Base-by-base conservation (phyloP, 805 yeast genomes). In the Ogataea allantospora region DNA sequence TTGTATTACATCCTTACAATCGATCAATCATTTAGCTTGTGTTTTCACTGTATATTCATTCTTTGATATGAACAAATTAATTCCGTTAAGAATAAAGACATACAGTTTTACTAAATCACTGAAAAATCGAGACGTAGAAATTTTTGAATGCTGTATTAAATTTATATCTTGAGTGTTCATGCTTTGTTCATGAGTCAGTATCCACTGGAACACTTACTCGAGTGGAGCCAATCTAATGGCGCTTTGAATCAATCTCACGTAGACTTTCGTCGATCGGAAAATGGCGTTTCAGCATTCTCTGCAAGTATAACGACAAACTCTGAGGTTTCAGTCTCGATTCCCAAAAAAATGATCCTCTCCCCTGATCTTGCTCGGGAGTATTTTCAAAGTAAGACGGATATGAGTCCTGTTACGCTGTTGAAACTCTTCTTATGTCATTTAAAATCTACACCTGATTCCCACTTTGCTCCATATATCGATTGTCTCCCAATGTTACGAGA, bases 401-500 rank as follows among this genome's bases (percentile, higher is more conserved):
- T 49, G 9, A 38, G 41, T 18, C 38, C 46, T 5, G 42, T 41
- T 12, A 15, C 40, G 7, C 21, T 50, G 10, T 22, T 58, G 28
- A 50, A 52, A 30, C 30, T 51, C 4, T 54, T 48, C 30, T 14
- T 56, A 2, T 48, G 50, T n/a, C 34, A 45, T 20, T 28, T 40
- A 16, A 37, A 29, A 20, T 20, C 30, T 11, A 11, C 7, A 6
- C 11, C 16, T n/a, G 9, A 13, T 15, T 16, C 24, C 8, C 10
- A 18, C 18, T 41, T 21, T 15, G 15, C 29, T 10, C 71, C 78
- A 2, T 80, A 80, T 46, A 48, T 80, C 23, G 53, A 66, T 12
- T 45, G 65, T 4, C 56, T 80, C 9, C 84, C 87, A 1, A 26
- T 58, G 0, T 5, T 56, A 54, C 17, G 60, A 50, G 62, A 68